Conservation (phyloP, 176 grass and related monocot species). For the Dactylis glomerata region DNA sequence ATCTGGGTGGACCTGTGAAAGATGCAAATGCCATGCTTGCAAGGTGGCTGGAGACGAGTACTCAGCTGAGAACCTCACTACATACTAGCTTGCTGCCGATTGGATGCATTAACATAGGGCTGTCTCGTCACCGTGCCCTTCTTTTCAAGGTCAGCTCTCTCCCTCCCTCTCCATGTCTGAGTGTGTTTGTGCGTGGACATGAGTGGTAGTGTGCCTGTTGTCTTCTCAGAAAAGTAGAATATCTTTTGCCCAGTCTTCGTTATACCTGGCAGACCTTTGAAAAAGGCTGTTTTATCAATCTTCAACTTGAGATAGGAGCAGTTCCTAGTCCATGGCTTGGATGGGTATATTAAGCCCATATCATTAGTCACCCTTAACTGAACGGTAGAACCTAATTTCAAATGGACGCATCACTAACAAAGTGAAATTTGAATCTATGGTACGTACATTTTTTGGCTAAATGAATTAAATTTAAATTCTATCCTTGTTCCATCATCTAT, state of each 20-base stretch:
- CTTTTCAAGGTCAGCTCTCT: conserved; percentile 79
- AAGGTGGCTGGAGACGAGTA: conserved; percentile 87
- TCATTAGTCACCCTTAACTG: background rate
- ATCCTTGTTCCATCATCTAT: background rate
- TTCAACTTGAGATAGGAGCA: background rate
- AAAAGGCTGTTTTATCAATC: background rate
- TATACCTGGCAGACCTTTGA: background rate
- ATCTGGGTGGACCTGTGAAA: conserved; percentile 94
- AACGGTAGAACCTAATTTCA: background rate
- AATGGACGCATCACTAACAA: background rate
- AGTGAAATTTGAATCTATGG: background rate
- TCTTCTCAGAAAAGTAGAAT: background rate
- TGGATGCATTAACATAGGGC: conserved; percentile 90
- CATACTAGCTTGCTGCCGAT: conserved; percentile 95
- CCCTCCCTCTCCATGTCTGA: background rate
- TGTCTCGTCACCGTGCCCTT: conserved; percentile 88
- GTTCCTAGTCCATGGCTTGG: conserved; percentile 12
- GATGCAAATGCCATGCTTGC: conserved; percentile 82
- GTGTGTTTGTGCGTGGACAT: background rate
- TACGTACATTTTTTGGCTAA: background rate
- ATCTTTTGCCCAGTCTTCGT: background rate
- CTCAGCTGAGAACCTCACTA: conserved; percentile 73
- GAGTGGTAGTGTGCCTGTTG: background rate
- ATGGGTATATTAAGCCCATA: conserved; percentile 11
- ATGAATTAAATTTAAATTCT: background rate